Conservation (phyloP, 2,329 filamentous ascomycete genomes). For the Aspergillus transmontanensis region DNA sequence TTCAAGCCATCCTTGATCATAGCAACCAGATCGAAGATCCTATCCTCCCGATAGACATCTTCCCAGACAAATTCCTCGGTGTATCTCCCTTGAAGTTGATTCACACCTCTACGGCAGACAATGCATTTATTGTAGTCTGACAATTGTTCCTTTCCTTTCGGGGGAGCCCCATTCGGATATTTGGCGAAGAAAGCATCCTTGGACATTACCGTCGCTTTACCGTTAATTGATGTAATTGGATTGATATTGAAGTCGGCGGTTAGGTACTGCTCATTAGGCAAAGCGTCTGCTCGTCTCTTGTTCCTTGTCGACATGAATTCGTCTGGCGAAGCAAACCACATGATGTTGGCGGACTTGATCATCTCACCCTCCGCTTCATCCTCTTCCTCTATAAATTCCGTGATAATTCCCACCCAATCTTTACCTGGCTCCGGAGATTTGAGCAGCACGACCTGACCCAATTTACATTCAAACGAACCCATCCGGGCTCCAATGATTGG, state of each 20-base stretch:
- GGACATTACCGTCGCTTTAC: conserved; percentile 81
- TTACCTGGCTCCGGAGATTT: conserved; percentile 86
- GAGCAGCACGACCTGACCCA: conserved; percentile 83
- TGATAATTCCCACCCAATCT: conserved; percentile 89
- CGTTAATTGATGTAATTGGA: conserved; percentile 84
- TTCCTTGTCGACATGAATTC: conserved; percentile 82
- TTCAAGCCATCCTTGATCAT: conserved; percentile 68
- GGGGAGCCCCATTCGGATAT: conserved; percentile 75
- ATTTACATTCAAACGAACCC: conserved; percentile 74
- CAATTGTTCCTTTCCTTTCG: conserved; percentile 61
- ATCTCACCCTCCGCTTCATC: conserved; percentile 58
- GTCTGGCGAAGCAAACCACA: conserved; percentile 90
- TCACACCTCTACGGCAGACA: conserved; percentile 85
- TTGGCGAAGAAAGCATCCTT: conserved; percentile 64
- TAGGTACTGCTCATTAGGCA: conserved; percentile 90
- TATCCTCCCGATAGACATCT: conserved; percentile 70
- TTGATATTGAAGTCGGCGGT: conserved; percentile 86
- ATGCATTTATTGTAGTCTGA: conserved; percentile 83
- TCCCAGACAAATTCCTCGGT: conserved; percentile 94
- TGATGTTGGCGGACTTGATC: conserved; percentile 77
- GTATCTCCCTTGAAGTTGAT: conserved; percentile 84
- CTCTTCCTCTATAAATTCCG: conserved; percentile 75
- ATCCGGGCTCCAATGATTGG: conserved; percentile 80
- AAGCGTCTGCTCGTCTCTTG: conserved; percentile 78
- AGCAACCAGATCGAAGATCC: conserved; percentile 67